Conservation (phyloP, 2,329 filamentous ascomycete species). For the Epichloe hybrida region DNA sequence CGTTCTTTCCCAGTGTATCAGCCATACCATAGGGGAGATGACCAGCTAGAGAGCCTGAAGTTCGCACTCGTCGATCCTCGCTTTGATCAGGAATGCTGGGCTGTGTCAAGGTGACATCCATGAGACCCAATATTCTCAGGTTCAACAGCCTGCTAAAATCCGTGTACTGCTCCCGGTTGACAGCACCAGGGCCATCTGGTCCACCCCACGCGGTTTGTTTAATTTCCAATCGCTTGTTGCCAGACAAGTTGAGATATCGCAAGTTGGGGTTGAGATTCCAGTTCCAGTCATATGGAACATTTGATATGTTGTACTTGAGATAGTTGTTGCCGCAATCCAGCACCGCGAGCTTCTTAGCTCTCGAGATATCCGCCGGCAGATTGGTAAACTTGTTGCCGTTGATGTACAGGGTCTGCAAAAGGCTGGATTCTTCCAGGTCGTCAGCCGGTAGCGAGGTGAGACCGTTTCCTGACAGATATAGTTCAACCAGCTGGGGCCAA, state of each 20-base stretch:
- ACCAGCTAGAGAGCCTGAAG: slow-evolving; percentile 88
- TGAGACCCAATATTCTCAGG: slow-evolving; percentile 77
- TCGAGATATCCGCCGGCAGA: slow-evolving; percentile 84
- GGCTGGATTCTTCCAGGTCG: slow-evolving; percentile 79
- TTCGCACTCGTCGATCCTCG: slow-evolving; percentile 86
- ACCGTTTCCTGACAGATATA: slow-evolving; percentile 93
- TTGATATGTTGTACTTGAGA: slow-evolving; percentile 96
- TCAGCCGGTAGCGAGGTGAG: slow-evolving; percentile 83
- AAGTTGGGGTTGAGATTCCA: slow-evolving; percentile 98
- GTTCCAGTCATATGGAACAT: slow-evolving; percentile 99
- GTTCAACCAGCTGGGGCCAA: slow-evolving; percentile 80
- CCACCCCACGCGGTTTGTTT: slow-evolving; percentile 38
- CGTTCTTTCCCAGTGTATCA: slow-evolving; percentile 81
- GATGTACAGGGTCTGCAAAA: slow-evolving; percentile 81
- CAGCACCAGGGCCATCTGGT: slow-evolving; percentile 36
- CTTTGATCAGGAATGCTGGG: slow-evolving; percentile 90
- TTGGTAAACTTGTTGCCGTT: slow-evolving; percentile 98
- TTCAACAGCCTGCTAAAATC: slow-evolving; percentile 81
- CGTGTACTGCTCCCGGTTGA: slow-evolving; percentile 55
- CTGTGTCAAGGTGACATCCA: slow-evolving; percentile 94
- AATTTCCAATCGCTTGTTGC: slow-evolving; percentile 93
- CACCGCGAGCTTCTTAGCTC: slow-evolving; percentile 81
- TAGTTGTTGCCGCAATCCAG: slow-evolving; percentile 91
- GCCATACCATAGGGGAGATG: slow-evolving; percentile 93
- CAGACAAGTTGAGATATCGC: slow-evolving; percentile 88